These are phyloP conservation scores for Massarina eburnea DNA, from an alignment of 2,329 filamentous ascomycete species.

Conservation along the genomic window DNA sequence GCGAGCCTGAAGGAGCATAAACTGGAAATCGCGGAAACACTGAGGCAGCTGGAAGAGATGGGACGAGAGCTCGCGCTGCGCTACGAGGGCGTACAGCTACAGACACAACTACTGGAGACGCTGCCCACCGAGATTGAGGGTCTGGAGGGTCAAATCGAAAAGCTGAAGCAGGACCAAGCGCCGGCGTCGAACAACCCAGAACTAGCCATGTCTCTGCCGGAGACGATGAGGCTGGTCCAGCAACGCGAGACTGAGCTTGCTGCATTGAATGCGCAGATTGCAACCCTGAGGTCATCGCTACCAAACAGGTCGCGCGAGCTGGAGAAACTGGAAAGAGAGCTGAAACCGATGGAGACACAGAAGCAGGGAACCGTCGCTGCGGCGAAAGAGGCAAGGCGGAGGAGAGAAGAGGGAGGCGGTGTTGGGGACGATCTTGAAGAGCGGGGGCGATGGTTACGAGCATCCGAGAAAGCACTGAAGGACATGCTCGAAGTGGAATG, in stretches of 20 bases:
- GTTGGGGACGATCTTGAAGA: constrained; percentile 75
- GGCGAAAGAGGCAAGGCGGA: constrained; percentile 69
- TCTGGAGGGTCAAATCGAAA: constrained; percentile 53
- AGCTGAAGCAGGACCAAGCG: constrained; percentile 45
- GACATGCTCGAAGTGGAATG: constrained; percentile 62
- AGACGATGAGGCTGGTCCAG: constrained; percentile 45
- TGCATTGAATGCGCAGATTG: constrained; percentile 47
- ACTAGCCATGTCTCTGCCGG: constrained; percentile 47
- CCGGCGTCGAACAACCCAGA: constrained; percentile 42
- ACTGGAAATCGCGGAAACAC: constrained; percentile 71
- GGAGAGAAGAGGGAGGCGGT: constrained; percentile 66
- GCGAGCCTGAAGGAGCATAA: constrained; percentile 78
- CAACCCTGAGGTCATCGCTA: constrained; percentile 59
- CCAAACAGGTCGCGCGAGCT: constrained; percentile 68
- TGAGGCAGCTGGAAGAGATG: constrained; percentile 69
- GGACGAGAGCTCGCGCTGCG: constrained; percentile 62
- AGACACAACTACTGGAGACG: constrained; percentile 53
- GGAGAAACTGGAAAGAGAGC: constrained; percentile 67
- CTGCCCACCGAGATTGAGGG: constrained; percentile 56
- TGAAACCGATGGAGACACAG: constrained; percentile 68
- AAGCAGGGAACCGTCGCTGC: constrained; percentile 65
- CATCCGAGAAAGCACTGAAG: constrained; percentile 64
- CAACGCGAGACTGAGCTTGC: constrained; percentile 46
- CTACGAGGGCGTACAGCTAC: constrained; percentile 57
- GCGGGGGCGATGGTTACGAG: constrained; percentile 72